Evolutionary conservation across 306 rosid genomes (phyloP).

Genomic region (Casuarina equisetifolia): DNA sequence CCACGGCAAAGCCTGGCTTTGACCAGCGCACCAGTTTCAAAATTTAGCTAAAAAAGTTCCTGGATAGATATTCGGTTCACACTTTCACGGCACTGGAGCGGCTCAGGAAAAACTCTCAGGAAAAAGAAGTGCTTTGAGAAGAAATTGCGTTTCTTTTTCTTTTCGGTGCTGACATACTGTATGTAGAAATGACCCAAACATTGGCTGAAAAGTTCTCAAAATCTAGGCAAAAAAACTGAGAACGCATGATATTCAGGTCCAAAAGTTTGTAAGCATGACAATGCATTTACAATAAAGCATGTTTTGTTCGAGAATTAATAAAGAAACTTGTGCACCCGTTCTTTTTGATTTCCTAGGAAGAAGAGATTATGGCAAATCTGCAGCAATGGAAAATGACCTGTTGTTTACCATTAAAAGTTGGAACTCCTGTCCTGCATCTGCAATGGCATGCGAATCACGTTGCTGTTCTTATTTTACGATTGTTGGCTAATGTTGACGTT

Average conservation of each 20-base stretch:
- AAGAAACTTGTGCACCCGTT: background rate
- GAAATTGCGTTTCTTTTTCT: too few relatives aligned
- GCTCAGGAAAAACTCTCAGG: too few relatives aligned
- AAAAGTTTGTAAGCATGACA: too few relatives aligned
- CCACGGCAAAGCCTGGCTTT: conserved; percentile 54
- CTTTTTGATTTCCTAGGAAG: background rate
- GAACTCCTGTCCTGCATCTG: conserved; percentile 21
- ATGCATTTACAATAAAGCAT: too few relatives aligned
- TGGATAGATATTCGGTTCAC: background rate
- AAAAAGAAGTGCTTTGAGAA: too few relatives aligned
- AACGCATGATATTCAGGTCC: too few relatives aligned
- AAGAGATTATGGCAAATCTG: background rate
- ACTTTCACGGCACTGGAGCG: too few relatives aligned
- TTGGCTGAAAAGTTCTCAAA: too few relatives aligned
- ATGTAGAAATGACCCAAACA: too few relatives aligned
- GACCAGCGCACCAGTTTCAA: conserved; percentile 54
- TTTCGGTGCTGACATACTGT: too few relatives aligned
- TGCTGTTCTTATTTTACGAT: conserved; percentile 16
- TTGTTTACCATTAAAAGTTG: background rate
- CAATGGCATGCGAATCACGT: conserved; percentile 32
- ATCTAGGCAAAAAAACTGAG: too few relatives aligned
- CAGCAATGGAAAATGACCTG: background rate
- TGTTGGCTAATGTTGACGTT: conserved; percentile 36
- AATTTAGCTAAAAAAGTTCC: conserved; percentile 21
- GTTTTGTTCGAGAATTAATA: too few relatives aligned